Evolutionary conservation across 225 moss, liverwort and hornwort genomes (phyloP), one percentile per base, ranked within the genome.

Genomic region (Lunularia cruciata): DNA sequence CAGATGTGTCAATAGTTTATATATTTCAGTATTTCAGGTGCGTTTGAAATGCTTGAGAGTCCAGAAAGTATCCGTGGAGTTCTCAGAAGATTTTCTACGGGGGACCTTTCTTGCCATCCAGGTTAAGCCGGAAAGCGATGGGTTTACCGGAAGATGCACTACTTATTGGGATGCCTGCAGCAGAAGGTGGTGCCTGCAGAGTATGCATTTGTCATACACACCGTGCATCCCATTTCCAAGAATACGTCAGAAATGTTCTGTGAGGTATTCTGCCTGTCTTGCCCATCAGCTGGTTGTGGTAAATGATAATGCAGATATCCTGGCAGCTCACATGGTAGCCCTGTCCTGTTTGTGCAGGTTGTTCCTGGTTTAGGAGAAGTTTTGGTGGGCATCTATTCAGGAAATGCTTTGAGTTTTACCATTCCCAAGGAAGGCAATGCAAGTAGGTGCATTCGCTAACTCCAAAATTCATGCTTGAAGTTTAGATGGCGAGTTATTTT

Each of bases 121-220:
- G 70, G 76, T 48, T 76, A 25, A 76, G 70, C 40, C 69, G 76
- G 69, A 68, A 60, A 52, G 46, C 70, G 2, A 52, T 27, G 51
- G 52, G 70, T 22, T 32, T 70, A 51, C 8, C 61, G 2, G 76
- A 76, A 4, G 40, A 63, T 4, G 48, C 48, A 0, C 26, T 76
- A 5, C 45, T 38, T 37, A 57, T 76, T n/a, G 76, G 76, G 70
- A 15, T 76, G 76, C 38, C 49, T 76, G 20, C 69, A 70, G 15
- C 76, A 70, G 52, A 70, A 70, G 47, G 76, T 76, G 35, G 62
- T 76, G 27, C 76, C 63, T 34, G 76, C 76, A 10, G 76, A 76
- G 51, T 76, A 76, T 31, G 58, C 76, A 10, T 76, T 70, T 56
- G 70, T 76, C 36, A 25, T 76, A 61, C 76, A 76, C 25, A 76